phyloP scores from a whole-genome alignment of 345 rosid genomes.

The Euphorbia pulcherrima region DNA sequence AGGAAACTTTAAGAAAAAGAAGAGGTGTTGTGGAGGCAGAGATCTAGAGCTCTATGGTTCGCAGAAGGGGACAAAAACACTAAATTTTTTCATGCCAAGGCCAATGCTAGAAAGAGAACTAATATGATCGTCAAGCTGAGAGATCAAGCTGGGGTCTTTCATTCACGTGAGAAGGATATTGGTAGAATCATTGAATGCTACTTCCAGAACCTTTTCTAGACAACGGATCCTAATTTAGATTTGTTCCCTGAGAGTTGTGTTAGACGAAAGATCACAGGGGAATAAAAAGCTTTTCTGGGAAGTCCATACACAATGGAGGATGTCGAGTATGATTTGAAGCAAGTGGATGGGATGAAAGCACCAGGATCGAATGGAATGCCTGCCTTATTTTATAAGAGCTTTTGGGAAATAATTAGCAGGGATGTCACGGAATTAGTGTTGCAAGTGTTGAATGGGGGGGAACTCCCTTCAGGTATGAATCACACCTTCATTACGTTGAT shows the following conservation, averaged over 20 bases:
- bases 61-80: neutral
- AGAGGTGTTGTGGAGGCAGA: neutral
- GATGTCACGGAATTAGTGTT: neutral
- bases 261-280: too few species aligned
- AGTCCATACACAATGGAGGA: too few species aligned
- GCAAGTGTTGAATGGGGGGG: neutral
- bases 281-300: too few species aligned
- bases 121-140: neutral
- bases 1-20: too few species aligned
- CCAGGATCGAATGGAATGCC: neutral
- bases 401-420: neutral
- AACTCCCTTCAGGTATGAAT: neutral
- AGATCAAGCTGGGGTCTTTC: too few species aligned
- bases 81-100: neutral
- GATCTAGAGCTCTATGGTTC: neutral
- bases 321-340: too few species aligned
- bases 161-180: too few species aligned
- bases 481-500: neutral
- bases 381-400: neutral
- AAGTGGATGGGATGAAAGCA: neutral
- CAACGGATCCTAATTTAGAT: too few species aligned
- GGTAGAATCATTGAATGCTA: too few species aligned
- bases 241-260: too few species aligned
- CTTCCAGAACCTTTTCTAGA: too few species aligned
- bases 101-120: neutral